Evolutionary conservation across 2,329 filamentous ascomycete species (phyloP), one percentile per base, ranked within the genome.

Genomic region (Aspergillus caelatus): DNA sequence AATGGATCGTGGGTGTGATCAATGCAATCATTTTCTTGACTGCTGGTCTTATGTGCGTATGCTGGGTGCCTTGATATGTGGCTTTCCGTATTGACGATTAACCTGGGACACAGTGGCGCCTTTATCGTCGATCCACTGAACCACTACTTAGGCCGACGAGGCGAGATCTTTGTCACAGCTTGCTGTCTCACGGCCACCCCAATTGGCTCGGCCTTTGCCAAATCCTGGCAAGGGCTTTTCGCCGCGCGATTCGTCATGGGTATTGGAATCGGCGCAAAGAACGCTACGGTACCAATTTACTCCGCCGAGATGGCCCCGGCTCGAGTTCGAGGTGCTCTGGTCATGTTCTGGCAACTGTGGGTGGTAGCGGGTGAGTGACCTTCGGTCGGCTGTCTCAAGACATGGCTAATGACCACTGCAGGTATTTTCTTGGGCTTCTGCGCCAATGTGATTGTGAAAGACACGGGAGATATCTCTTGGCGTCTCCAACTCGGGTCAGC

Each of bases 111-210:
- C 39, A 73, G 66, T 80, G 87, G 87, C 6, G 88, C 86, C 71
- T 90, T 87, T 85, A 78, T 89, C 28, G 88, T 87, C 1, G 89
- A 91, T 66, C 87, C 87, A 0, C 71, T 89, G 5, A 90, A 90
- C 70, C 77, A 85, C 57, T 79, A 78, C 19, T 68, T 87, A 26
- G 88, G 87, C 30, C 86, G 88, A 54, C 82, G 87, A 34, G 86
- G 87, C 3, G 85, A 86, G 52, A 90, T 90, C 61, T 90, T 89
- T 70, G 70, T 89, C 52, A 83, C 83, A 16, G 86, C 85, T 14
- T 75, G 87, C 65, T 88, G 90, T 71, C 88, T 85, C 68, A 80
- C 91, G 39, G 84, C 89, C 74, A 84, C 90, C 1, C 87, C 89
- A 2, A 86, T 93, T 64, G 89, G 88, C 7, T 88, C 85, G 52